These are phyloP conservation scores for California macrophylla DNA, from an alignment of 441 rosid species.

Conservation along the genomic window DNA sequence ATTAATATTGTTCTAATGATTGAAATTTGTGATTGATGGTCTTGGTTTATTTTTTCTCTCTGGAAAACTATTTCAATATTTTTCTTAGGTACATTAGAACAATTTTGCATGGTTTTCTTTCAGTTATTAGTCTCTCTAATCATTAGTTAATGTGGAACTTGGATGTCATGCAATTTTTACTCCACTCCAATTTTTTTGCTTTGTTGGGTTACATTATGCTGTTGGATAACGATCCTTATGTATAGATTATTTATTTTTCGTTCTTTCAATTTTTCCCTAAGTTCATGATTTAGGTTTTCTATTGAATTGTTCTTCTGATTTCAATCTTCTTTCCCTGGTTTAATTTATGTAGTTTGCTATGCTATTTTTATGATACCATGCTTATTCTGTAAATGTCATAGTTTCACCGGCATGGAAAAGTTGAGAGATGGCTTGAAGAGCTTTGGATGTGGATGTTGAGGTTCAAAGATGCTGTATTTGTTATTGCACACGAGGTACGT, in stretches of 20 bases:
- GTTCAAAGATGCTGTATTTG: slow-evolving; percentile 68
- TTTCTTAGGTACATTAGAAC: neutral
- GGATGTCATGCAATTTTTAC: neutral
- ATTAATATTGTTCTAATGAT: neutral
- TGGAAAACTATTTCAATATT: neutral
- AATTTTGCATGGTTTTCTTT: neutral
- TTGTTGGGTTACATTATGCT: neutral
- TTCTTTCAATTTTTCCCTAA: neutral
- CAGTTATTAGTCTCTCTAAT: neutral
- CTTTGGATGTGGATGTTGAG: slow-evolving; percentile 81
- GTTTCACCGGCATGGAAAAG: slow-evolving; percentile 59
- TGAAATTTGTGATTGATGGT: neutral
- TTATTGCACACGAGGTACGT: slow-evolving; percentile 63
- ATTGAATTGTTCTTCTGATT: neutral
- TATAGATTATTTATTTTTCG: neutral
- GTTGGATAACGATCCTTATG: neutral
- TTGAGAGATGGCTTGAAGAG: slow-evolving; percentile 75
- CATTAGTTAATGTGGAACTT: neutral
- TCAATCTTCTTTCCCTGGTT: neutral
- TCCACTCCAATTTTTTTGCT: neutral
- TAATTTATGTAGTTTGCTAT: neutral
- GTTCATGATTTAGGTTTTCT: neutral
- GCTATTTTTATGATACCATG: neutral
- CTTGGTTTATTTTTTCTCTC: neutral
- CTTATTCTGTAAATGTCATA: slow-evolving; percentile 27